Base-by-base conservation (phyloP, 2,329 filamentous ascomycete genomes). In the Fusarium sterilihyphosum region DNA sequence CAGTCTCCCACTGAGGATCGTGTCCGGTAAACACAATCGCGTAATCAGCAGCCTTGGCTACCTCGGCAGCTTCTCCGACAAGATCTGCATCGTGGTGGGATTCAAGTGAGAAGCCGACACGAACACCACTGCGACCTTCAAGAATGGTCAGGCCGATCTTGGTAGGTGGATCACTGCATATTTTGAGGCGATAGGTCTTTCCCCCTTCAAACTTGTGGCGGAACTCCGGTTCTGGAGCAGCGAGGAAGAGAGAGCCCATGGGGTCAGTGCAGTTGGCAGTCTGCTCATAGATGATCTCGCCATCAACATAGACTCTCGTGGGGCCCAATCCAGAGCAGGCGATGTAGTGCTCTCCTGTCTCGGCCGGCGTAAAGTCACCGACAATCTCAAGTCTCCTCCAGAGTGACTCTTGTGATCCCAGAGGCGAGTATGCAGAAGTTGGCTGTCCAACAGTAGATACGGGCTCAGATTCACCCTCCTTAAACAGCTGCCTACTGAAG, bases 1-100 rank as follows among this genome's bases (percentile, higher is more conserved):
- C 82, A 1, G 80, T 81, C 46, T 83, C 82, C 74, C 80, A 79
- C 16, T 81, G 75, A 3, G 78, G 86, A 67, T 92, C 92, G 35
- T 92, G 84, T 7, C 91, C 91, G 5, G 90, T 88, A 40, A 80
- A 80, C 1, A 80, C 76, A 67, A 92, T 84, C 26, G 92, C 90
- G 63, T 91, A 86, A 40, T 92, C 90, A 0, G 88, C 88, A 17
- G 85, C 83, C 70, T 85, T 85, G 9, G 91, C 91, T 3, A 88
- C 82, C 9, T 86, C 82, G 1, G 89, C 86, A 4, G 91, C 91
- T 61, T 90, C 81, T 6, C 76, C 80, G 2, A 82, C 59, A 20
- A 83, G 73, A 60, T 82, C 78, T 8, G 79, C 73, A 58, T 83
- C 80, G 50, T 81, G 77, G 20, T 77, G 75, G 1, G 78, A 79